phyloP scores from a whole-genome alignment of 495 filamentous ascomycete genomes.

The Annulohypoxylon nitens region DNA sequence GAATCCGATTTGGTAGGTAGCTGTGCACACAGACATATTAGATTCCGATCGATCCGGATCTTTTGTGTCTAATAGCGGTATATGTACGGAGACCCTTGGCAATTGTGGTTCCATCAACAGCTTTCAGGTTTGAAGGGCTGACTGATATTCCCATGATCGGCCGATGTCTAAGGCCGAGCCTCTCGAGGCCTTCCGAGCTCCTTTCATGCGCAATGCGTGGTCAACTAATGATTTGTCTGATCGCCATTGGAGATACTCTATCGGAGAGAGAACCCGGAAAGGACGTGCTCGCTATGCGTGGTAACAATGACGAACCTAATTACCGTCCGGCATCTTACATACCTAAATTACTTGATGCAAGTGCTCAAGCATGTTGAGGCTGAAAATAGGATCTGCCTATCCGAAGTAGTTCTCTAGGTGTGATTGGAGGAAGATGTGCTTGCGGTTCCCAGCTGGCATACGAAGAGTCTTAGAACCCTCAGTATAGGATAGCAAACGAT shows the following conservation, averaged over 20 bases:
- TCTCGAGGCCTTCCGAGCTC: constrained; percentile 20
- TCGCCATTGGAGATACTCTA: constrained; percentile 11
- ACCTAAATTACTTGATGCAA: constrained; percentile 22
- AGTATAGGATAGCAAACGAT: background rate
- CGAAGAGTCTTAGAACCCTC: constrained; percentile 1
- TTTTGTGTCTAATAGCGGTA: constrained; percentile 34
- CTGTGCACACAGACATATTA: constrained; percentile 32
- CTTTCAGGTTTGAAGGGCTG: constrained; percentile 26
- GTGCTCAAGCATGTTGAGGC: constrained; percentile 41
- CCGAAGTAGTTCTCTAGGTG: constrained; percentile 16
- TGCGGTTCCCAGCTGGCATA: background rate
- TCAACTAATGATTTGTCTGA: constrained; percentile 6
- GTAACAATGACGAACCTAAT: constrained; percentile 2
- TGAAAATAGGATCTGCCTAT: constrained; percentile 41
- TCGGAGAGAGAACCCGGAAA: background rate
- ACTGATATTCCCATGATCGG: constrained; percentile 39
- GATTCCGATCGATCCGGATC: constrained; percentile 52
- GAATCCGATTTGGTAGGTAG: constrained; percentile 39
- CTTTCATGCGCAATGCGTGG: constrained; percentile 25
- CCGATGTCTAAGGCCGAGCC: constrained; percentile 25
- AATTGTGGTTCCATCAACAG: constrained; percentile 22
- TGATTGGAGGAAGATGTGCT: constrained; percentile 40
- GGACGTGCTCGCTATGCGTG: constrained; percentile 12
- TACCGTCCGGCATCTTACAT: background rate
- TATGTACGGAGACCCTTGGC: constrained; percentile 30